Base-by-base conservation (phyloP, 345 rosid genomes). In the Brassica carinata region DNA sequence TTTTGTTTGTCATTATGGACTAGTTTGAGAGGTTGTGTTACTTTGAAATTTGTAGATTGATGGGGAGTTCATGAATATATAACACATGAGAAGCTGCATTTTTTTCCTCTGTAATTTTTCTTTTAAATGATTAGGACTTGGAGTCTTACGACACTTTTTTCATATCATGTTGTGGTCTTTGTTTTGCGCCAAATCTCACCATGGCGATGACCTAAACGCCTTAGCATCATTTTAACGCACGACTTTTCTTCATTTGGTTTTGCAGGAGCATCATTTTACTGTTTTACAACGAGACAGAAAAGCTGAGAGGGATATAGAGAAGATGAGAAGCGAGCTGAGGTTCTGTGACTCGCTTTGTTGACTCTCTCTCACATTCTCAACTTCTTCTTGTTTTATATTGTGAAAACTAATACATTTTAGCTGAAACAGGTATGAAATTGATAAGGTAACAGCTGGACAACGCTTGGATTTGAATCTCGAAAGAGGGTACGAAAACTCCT, bases 391-490 rank as follows among this genome's bases (percentile, higher is more conserved):
- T 5, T 63, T 69, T 64, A 73, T 70, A 5, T 18, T 53, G 5
- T 45, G 27, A 67, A 65, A 29, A 72, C 68, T 38, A 59, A 69
- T 59, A 67, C 10, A 59, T 71, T 59, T 14, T 48, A 27, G 69
- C n/a, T 75, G 64, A 64, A 82, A 85, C 86, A 96, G 97, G 85
- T 88, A 93, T 73, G 98, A 93, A 85, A 92, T 96, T 34, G 99
- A 96, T 77, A 96, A 89, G 79, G 97, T 89, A 64, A 96, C 90
- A 29, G 97, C 94, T 58, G 96, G 98, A 14, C 98, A 96, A 79
- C 97, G 95, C 45, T 87, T 93, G 88, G 97, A 93, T 90, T 85
- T 96, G 82, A 93, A 96, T 92, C 95, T 93, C 57, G 98, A 96
- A 88, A 92, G 87, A 87, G 97, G 97, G 99, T 92, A 86, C 76